phyloP scores from a whole-genome alignment of 768 basidiomycete species.

The Brasilioporus rufonigricans region DNA sequence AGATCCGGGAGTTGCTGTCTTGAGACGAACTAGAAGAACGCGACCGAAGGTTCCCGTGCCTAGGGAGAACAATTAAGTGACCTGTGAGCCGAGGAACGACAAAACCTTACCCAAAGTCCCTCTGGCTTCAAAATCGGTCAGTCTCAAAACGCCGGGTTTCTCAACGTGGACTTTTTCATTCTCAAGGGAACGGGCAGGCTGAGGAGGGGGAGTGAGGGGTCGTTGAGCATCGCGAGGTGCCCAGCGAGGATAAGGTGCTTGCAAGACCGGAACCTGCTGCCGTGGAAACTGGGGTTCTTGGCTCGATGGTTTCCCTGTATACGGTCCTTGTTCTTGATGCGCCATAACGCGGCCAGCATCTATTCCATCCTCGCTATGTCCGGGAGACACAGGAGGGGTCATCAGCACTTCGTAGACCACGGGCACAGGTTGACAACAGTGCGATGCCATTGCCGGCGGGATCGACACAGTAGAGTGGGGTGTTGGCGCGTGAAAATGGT shows the following conservation, averaged over 20 bases:
- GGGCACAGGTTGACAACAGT: constrained; percentile 40
- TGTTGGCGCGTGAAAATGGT: constrained; percentile 22
- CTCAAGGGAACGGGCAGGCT: constrained; percentile 58
- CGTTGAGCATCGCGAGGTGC: constrained; percentile 1
- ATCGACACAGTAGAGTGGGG: constrained; percentile 17
- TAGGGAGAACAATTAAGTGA: constrained; percentile 27
- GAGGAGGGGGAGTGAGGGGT: constrained; percentile 29
- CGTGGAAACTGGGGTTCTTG: constrained; percentile 9
- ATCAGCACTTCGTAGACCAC: constrained; percentile 58
- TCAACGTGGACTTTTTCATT: constrained; percentile 68
- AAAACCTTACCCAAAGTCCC: constrained; percentile 64
- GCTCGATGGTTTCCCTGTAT: constrained; percentile 8
- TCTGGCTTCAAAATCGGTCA: constrained; percentile 80
- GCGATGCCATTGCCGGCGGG: constrained; percentile 15
- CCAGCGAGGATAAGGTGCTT: constrained; percentile 12
- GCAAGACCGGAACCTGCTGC: constrained; percentile 1
- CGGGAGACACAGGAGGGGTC: constrained; percentile 69
- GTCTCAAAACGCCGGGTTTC: constrained; percentile 51
- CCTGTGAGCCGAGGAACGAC: not conserved
- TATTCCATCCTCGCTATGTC: constrained; percentile 42
- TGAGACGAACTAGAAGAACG: constrained; percentile 85
- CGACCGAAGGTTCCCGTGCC: constrained; percentile 97
- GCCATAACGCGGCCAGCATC: constrained; percentile 15
- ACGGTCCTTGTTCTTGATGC: constrained; percentile 12
- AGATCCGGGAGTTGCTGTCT: constrained; percentile 43